These are phyloP conservation scores for Gymnopus androsaceus DNA, from an alignment of 1,284 basidiomycete species.

Conservation along the genomic window DNA sequence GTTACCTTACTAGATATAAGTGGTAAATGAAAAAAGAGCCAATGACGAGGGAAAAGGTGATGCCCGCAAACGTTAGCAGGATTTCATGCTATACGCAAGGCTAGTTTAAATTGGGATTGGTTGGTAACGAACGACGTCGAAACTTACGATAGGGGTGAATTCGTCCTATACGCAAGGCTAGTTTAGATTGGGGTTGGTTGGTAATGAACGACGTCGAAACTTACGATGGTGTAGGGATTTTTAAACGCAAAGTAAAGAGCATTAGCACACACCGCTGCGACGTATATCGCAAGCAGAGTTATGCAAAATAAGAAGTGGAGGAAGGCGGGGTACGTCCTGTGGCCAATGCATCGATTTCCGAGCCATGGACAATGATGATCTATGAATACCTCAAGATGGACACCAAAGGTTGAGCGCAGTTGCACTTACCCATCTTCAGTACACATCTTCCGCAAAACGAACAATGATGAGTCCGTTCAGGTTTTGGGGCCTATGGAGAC, in stretches of 20 bases:
- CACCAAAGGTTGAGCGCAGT: conserved; percentile 14
- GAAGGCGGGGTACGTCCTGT: conserved; percentile 85
- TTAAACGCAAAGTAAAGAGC: conserved; percentile 71
- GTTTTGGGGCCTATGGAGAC: conserved; percentile 61
- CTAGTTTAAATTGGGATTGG: not conserved
- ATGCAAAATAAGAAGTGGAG: conserved; percentile 77
- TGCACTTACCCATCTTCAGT: conserved; percentile 76
- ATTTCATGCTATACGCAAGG: conserved; percentile 59
- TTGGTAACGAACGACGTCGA: conserved; percentile 1
- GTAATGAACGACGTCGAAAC: conserved; percentile 25
- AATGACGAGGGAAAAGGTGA: conserved; percentile 66
- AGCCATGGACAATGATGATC: conserved; percentile 93
- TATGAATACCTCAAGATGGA: conserved; percentile 31
- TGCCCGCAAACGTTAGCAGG: conserved; percentile 61
- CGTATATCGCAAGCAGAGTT: conserved; percentile 66
- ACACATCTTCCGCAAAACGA: conserved; percentile 77
- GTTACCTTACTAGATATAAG: conserved; percentile 77
- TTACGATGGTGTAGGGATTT: conserved; percentile 60
- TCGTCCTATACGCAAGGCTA: conserved; percentile 48
- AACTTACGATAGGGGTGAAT: conserved; percentile 65
- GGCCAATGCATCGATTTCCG: conserved; percentile 77
- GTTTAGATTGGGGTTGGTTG: not conserved
- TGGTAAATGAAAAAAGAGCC: conserved; percentile 82
- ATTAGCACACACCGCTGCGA: conserved; percentile 54
- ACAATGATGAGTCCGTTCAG: conserved; percentile 85